Conservation (phyloP, 2,329 filamentous ascomycete genomes). For the Pyrenophora tritici-repentis region DNA sequence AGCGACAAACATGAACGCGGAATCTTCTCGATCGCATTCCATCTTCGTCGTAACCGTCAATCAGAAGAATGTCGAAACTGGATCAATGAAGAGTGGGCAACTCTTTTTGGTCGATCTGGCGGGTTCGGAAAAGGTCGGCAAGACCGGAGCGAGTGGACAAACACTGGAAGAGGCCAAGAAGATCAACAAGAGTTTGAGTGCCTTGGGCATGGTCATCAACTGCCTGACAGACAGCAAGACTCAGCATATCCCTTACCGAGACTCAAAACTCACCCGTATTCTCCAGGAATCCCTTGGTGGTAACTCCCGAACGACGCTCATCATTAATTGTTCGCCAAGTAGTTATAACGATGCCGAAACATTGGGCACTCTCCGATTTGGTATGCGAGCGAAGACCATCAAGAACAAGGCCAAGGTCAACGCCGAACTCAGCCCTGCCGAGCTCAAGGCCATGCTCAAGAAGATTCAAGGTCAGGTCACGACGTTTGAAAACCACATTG, state of each 20-base stretch:
- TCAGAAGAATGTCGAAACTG: slow-evolving; percentile 96
- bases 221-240: slow-evolving; percentile 96
- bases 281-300: slow-evolving; percentile 96
- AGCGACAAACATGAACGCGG: slow-evolving; percentile 98
- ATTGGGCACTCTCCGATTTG: slow-evolving; percentile 87
- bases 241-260: slow-evolving; percentile 92
- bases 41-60: slow-evolving; percentile 97
- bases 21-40: slow-evolving; percentile 96
- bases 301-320: slow-evolving; percentile 96
- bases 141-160: slow-evolving; percentile 96
- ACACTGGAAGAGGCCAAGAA: slow-evolving; percentile 98
- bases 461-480: slow-evolving; percentile 90
- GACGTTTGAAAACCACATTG: slow-evolving; percentile 85
- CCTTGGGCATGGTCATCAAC: slow-evolving; percentile 99
- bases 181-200: slow-evolving; percentile 99
- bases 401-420: slow-evolving; percentile 99
- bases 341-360: slow-evolving; percentile 98
- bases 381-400: slow-evolving; percentile 95
- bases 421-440: slow-evolving; percentile 91
- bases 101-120: slow-evolving; percentile 97
- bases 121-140: slow-evolving; percentile 97
- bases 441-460: slow-evolving; percentile 90
- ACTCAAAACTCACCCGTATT: slow-evolving; percentile 96
- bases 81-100: slow-evolving; percentile 93
- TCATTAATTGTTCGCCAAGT: slow-evolving; percentile 98